Conservation (phyloP, 2,329 filamentous ascomycete genomes). For the Trichoderma cornu-damae region DNA sequence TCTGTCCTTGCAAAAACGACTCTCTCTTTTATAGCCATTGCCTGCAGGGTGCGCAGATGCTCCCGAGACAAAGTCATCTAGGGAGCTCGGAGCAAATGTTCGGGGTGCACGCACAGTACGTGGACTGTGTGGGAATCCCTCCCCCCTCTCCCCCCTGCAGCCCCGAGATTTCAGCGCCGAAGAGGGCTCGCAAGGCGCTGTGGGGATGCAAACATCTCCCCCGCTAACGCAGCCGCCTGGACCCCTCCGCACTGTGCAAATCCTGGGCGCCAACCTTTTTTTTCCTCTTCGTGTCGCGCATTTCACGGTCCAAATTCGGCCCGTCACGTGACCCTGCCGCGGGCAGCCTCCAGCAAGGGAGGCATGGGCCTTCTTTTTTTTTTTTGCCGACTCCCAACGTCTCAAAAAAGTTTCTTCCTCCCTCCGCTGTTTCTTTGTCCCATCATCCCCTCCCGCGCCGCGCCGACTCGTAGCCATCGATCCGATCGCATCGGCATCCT, state of each 20-base stretch:
- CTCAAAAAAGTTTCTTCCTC: constrained; percentile 15
- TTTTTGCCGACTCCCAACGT: constrained; percentile 7
- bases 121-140: background rate
- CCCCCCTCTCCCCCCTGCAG: background rate
- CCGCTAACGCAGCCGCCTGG: background rate
- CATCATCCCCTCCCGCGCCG: constrained; percentile 9
- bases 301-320: background rate
- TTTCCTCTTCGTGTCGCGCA: constrained; percentile 12
- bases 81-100: background rate
- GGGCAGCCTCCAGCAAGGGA: constrained; percentile 1
- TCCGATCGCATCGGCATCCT: constrained; percentile 4
- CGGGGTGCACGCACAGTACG: background rate
- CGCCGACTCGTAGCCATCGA: constrained; percentile 12
- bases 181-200: background rate
- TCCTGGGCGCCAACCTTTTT: background rate
- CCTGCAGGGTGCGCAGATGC: background rate
- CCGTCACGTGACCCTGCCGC: constrained; percentile 4
- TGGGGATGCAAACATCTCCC: background rate
- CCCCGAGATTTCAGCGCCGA: background rate
- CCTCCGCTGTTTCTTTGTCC: background rate
- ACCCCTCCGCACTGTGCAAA: background rate
- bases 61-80: background rate
- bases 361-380: constrained; percentile 2
- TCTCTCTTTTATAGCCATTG: background rate
- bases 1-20: background rate